Percentiles rank a stretch among this genome's conserved stretches.
phyloP scores from a whole-genome alignment of 2,329 filamentous ascomycete genomes.

The Phialemonium atrogriseum region DNA sequence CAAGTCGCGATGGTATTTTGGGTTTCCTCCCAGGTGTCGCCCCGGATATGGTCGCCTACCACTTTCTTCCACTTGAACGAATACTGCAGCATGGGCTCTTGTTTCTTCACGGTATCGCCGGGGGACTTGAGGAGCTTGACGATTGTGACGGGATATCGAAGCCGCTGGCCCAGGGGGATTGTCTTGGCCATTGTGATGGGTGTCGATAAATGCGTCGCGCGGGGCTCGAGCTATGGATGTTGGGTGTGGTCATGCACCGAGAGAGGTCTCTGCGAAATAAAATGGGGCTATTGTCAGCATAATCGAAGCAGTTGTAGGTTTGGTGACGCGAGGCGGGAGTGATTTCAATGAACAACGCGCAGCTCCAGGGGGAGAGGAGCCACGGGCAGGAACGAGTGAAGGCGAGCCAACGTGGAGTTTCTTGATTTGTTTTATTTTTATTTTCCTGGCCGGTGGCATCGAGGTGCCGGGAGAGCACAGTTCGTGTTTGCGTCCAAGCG shows the following conservation, averaged over 20 bases:
- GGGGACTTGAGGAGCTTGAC: slow-evolving; percentile 71
- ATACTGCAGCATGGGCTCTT: slow-evolving; percentile 78
- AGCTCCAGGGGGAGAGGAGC: too few relatives aligned
- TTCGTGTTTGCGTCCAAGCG: too few relatives aligned
- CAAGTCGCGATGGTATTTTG: slow-evolving; percentile 68
- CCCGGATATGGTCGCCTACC: slow-evolving; percentile 56
- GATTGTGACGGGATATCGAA: slow-evolving; percentile 79
- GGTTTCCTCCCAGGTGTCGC: slow-evolving; percentile 56
- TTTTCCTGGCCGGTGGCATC: too few relatives aligned
- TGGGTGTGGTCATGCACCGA: slow-evolving; percentile 1
- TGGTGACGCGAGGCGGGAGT: too few relatives aligned
- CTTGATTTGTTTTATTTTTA: too few relatives aligned
- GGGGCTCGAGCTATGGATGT: neutral
- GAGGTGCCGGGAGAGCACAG: too few relatives aligned
- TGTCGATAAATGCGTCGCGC: neutral
- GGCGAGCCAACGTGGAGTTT: too few relatives aligned
- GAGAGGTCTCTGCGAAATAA: too few relatives aligned
- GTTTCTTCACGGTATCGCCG: slow-evolving; percentile 66
- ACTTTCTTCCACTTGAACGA: slow-evolving; percentile 73
- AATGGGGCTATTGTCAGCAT: too few relatives aligned
- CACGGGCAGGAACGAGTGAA: too few relatives aligned
- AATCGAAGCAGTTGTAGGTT: too few relatives aligned
- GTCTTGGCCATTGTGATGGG: slow-evolving; percentile 14
- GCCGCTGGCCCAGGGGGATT: slow-evolving; percentile 15
- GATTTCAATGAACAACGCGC: too few relatives aligned